These are phyloP conservation scores for Torrubiellomyces zombiae DNA, from an alignment of 2,329 filamentous ascomycete genomes.

Conservation along the genomic window DNA sequence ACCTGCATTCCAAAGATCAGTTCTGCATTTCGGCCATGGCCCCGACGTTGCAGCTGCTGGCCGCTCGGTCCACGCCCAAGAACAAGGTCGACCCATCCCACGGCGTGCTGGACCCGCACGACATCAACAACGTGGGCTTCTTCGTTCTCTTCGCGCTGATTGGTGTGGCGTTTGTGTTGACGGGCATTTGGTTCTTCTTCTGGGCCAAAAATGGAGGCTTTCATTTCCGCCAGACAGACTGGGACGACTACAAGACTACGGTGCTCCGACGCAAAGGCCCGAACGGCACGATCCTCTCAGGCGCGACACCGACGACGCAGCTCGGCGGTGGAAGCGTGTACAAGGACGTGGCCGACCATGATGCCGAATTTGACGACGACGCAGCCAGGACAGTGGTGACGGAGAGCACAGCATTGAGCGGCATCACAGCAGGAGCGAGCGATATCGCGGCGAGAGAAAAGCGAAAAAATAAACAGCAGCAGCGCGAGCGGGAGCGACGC, in stretches of 20 bases:
- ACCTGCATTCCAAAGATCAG: no score
- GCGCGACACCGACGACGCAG: conserved; percentile 65
- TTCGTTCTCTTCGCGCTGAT: conserved; percentile 78
- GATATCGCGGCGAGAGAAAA: conserved; percentile 39
- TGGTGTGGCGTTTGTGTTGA: conserved; percentile 57
- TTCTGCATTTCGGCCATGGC: no score
- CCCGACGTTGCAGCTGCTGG: conserved; percentile 6
- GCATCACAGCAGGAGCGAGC: conserved; percentile 40
- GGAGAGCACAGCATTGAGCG: conserved; percentile 28
- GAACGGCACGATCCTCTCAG: conserved; percentile 71
- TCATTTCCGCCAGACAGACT: conserved; percentile 68
- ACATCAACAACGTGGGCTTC: conserved; percentile 53
- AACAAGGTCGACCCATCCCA: conserved; percentile 20
- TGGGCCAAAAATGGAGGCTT: conserved; percentile 96
- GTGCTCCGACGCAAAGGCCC: conserved; percentile 78
- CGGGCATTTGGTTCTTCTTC: conserved; percentile 94
- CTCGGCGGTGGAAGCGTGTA: conserved; percentile 80
- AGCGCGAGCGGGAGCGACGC: conserved; percentile 22
- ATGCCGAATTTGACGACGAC: no score
- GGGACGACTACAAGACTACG: conserved; percentile 97
- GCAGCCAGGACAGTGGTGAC: conserved; percentile 29
- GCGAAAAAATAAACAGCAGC: conserved; percentile 34
- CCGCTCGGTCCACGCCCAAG: conserved; percentile 10
- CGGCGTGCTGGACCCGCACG: conserved; percentile 35
- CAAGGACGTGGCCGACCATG: conserved; percentile 50